A percentile compares a stretch with the other conserved stretches of the same genome.
These are phyloP conservation scores for Zasmidium angulare DNA, from an alignment of 2,329 filamentous ascomycete genomes.

Conservation along the genomic window DNA sequence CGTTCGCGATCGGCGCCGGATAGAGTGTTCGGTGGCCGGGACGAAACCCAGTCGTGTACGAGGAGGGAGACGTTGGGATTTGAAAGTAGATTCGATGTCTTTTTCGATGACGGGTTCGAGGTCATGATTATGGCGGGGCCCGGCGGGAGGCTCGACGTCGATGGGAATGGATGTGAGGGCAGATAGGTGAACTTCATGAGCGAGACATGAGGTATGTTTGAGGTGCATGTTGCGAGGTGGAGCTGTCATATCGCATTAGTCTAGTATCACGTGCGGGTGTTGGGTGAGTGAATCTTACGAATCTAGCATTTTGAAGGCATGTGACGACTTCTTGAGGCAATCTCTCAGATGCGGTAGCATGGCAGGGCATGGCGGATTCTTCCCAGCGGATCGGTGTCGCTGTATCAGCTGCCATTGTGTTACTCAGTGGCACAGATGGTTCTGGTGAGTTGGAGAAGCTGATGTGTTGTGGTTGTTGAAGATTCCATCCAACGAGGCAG, in stretches of 20 bases:
- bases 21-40: constrained; percentile 70
- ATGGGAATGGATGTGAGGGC: constrained; percentile 53
- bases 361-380: constrained; percentile 66
- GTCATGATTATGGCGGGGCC: constrained; percentile 79
- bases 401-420: constrained; percentile 26
- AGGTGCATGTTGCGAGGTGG: constrained; percentile 86
- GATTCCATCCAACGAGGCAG: too few species aligned
- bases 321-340: constrained; percentile 84
- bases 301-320: constrained; percentile 91
- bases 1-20: constrained; percentile 50
- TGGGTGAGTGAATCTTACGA: constrained; percentile 59
- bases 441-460: constrained; percentile 1
- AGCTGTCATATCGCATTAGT: constrained; percentile 58
- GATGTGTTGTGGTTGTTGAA: not conserved
- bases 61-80: constrained; percentile 89
- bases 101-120: constrained; percentile 74
- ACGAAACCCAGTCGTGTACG: constrained; percentile 98
- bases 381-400: constrained; percentile 35
- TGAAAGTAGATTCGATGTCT: constrained; percentile 74
- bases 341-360: constrained; percentile 66
- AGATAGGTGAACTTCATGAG: constrained; percentile 99
- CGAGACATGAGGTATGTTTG: constrained; percentile 84
- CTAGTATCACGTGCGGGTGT: not conserved
- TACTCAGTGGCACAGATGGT: too few species aligned
- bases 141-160: constrained; percentile 55